Evolutionary conservation across 129 eudicot genomes (phyloP).

Genomic region (Artemisia tridentata): DNA sequence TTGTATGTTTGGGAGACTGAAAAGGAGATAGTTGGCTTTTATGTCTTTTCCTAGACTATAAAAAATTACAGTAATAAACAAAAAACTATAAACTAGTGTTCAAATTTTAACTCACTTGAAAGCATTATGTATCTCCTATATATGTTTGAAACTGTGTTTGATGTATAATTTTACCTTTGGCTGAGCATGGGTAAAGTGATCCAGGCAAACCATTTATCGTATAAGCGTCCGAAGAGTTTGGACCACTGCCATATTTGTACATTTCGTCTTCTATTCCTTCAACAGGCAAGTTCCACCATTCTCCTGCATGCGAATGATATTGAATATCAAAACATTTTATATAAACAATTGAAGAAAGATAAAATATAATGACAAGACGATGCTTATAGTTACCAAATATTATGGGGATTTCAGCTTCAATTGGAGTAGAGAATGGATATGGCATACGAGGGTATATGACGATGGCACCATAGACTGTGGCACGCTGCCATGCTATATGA

Average conservation of each 20-base stretch:
- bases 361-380: not conserved
- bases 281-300: slow-evolving; percentile 67
- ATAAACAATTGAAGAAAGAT: not conserved
- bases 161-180: slow-evolving; percentile 35
- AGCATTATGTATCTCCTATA: not conserved
- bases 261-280: slow-evolving; percentile 53
- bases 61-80: not conserved
- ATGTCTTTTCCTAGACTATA: not conserved
- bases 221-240: slow-evolving; percentile 72
- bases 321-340: too few relatives aligned
- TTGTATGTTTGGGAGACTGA: not conserved
- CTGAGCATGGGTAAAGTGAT: slow-evolving; percentile 53
- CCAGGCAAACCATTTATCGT: slow-evolving; percentile 87
- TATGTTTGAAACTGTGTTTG: not conserved
- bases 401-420: slow-evolving; percentile 49
- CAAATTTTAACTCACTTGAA: not conserved
- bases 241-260: slow-evolving; percentile 58
- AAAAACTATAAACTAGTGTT: too few relatives aligned
- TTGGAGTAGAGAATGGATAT: slow-evolving; percentile 47
- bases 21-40: not conserved
- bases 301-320: slow-evolving; percentile 52
- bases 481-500: slow-evolving; percentile 79
- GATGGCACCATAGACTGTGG: slow-evolving; percentile 68
- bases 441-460: slow-evolving; percentile 71
- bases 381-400: slow-evolving; percentile 45